These are phyloP conservation scores for Escallonia herrerae DNA, from an alignment of 129 eudicot genomes.

Conservation along the genomic window DNA sequence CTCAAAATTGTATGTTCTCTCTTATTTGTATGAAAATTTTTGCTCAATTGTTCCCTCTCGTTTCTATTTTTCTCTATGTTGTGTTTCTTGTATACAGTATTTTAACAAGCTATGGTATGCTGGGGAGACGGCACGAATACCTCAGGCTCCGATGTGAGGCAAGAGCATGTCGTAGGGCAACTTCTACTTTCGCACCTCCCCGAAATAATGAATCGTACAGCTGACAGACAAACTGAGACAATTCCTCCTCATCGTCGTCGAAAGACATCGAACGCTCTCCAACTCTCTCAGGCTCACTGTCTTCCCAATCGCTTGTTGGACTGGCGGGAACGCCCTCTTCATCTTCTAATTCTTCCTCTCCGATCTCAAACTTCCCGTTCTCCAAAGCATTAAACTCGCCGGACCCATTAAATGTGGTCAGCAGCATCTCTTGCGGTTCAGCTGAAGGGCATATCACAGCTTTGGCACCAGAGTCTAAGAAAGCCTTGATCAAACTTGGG, in stretches of 20 bases:
- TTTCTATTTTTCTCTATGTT: constrained; percentile 4
- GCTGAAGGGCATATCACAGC: constrained; percentile 83
- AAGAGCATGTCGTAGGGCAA: constrained; percentile 67
- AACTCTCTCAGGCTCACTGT: constrained; percentile 70
- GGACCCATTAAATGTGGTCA: constrained; percentile 65
- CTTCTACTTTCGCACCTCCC: constrained; percentile 61
- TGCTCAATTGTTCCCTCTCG: constrained; percentile 2
- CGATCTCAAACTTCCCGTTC: constrained; percentile 89
- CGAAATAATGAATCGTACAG: constrained; percentile 67
- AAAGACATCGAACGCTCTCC: constrained; percentile 35
- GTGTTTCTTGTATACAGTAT: constrained; percentile 17
- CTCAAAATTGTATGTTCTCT: constrained; percentile 34
- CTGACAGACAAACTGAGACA: constrained; percentile 59
- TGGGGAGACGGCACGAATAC: constrained; percentile 79
- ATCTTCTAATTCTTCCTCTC: constrained; percentile 65
- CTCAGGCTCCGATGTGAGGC: constrained; percentile 60
- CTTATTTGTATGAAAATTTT: constrained; percentile 5
- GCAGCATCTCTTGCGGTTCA: constrained; percentile 77
- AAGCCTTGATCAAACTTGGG: constrained; percentile 69
- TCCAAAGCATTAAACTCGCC: constrained; percentile 56
- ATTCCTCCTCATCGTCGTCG: constrained; percentile 82
- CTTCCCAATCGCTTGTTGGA: constrained; percentile 94
- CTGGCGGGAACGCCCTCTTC: constrained; percentile 44
- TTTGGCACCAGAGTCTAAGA: constrained; percentile 90
- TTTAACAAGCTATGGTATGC: constrained; percentile 35